Evolutionary conservation across 371 early-diverging fungal species (phyloP), one percentile per base, ranked within the genome.

Genomic region (Dichotomocladium elegans): DNA sequence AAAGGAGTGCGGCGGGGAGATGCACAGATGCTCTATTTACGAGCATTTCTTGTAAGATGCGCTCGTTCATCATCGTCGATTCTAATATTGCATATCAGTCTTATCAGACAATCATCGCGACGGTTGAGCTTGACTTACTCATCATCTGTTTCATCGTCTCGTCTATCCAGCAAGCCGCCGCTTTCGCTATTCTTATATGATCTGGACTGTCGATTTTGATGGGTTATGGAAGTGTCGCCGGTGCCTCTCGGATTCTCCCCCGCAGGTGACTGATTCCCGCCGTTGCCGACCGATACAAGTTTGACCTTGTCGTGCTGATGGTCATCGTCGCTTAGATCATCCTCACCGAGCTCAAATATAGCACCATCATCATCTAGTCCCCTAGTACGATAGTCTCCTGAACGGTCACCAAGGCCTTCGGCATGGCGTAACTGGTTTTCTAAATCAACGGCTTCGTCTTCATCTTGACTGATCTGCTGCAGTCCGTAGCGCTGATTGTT

Each of bases 401-500:
- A 21, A 25, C 43, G 43, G 41, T n/a, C 21, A n/a, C n/a, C n/a
- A n/a, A n/a, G n/a, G 11, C 69, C 64, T 35, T 81, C 81, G 1
- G 69, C 77, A 10, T 75, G 66, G 24, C 82, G 69, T 12, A 81
- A 54, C 12, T 64, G 55, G 40, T 80, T 78, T 60, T 82, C 82
- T 24, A 77, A 64, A 42, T 78, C 86, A 14, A 81, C 57, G 1
- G 81, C 84, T 10, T 68, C 70, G 26, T 81, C 83, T 58, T 80
- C 81, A 41, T 81, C 81, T 33, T 83, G 71, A 57, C 69, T 68
- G 41, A 78, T 58, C 44, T 78, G 74, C 60, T 70, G 70, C 40
- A 78, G 51, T 4, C 78, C 88, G 60, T 87, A 92, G 31, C 96
- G 81, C 50, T 88, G 83, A 69, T 98, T 98, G 61, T 95, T 89